Conservation (phyloP, 164 flowering plant species). For the Umbellularia californica region DNA sequence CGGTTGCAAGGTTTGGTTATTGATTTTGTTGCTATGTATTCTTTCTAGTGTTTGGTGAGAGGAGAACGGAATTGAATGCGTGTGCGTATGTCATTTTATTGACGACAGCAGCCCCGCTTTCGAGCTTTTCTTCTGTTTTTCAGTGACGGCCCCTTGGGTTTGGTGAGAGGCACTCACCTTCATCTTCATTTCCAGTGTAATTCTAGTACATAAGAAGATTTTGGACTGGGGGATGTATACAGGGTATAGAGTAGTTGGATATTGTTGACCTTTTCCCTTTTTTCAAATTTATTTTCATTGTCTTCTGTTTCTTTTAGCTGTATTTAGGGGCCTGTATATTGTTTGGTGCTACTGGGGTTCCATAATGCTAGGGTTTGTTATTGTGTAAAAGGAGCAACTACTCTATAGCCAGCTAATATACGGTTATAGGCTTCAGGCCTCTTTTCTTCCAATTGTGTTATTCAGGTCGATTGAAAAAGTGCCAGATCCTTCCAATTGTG, state of each 20-base stretch:
- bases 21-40: conserved; percentile 20
- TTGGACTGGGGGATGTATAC: conserved; percentile 45
- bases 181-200: conserved; percentile 35
- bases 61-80: conserved; percentile 5
- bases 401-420: background rate
- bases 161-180: conserved; percentile 19
- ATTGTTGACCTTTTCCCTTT: background rate
- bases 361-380: background rate
- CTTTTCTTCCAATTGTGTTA: background rate
- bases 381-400: background rate
- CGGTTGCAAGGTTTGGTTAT: conserved; percentile 15
- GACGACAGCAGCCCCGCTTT: conserved; percentile 13
- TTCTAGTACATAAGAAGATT: conserved; percentile 50
- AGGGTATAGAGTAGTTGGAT: conserved; percentile 35
- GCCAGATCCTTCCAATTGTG: no score
- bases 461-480: no score
- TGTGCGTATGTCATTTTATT: conserved; percentile 6
- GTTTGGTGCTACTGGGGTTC: background rate
- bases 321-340: background rate
- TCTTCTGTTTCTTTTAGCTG: background rate
- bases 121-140: conserved; percentile 15
- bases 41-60: conserved; percentile 24
- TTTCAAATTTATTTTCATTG: background rate
- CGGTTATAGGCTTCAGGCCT: background rate
- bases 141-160: conserved; percentile 13